Conservation (phyloP, 106 monocot genomes). For the Narthecium ossifragum region DNA sequence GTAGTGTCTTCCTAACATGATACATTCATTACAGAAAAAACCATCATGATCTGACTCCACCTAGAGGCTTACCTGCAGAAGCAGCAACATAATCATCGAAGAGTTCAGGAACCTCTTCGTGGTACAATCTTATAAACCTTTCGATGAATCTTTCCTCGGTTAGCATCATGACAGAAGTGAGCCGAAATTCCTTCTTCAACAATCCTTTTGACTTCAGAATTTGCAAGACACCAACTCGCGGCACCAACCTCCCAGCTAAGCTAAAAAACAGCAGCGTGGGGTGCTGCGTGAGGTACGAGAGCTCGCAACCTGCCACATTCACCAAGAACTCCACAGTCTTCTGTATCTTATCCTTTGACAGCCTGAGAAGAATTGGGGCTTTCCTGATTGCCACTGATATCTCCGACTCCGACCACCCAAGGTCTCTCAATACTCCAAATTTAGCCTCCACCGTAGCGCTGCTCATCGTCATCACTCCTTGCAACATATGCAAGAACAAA, state of each 20-base stretch:
- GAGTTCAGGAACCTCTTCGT: constrained; percentile 14
- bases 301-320: constrained; percentile 5
- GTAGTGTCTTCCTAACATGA: too few relatives aligned
- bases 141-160: constrained; percentile 15
- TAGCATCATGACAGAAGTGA: not conserved
- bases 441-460: constrained; percentile 8
- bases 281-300: constrained; percentile 1
- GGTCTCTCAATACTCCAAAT: constrained; percentile 8
- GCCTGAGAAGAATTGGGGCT: constrained; percentile 3
- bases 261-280: constrained; percentile 9
- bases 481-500: constrained; percentile 3
- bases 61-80: constrained; percentile 6
- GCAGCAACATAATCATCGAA: constrained; percentile 17
- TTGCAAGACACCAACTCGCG: constrained; percentile 4
- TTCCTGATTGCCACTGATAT: constrained; percentile 10
- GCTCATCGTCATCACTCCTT: constrained; percentile 2
- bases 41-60: too few relatives aligned
- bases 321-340: constrained; percentile 9
- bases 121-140: constrained; percentile 8
- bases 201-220: constrained; percentile 3
- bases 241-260: constrained; percentile 15
- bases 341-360: constrained; percentile 1
- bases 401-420: constrained; percentile 18
- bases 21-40: too few relatives aligned
- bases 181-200: not conserved